phyloP scores from a whole-genome alignment of 192 early-diverging fungal genomes.

The Mortierella alpina region DNA sequence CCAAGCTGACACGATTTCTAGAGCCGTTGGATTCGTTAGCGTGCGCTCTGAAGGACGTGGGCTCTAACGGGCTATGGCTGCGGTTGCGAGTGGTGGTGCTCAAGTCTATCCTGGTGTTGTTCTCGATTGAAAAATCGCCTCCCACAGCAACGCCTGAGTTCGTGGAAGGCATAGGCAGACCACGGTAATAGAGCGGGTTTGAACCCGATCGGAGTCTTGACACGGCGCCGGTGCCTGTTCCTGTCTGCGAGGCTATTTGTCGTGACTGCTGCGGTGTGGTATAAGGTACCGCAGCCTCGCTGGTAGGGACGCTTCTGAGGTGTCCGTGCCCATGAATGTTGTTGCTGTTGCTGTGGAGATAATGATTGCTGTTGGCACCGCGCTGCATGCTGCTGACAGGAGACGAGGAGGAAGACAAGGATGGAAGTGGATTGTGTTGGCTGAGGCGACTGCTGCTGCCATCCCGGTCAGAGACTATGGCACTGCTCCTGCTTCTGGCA shows the following conservation, averaged over 20 bases:
- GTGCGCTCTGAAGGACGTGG: constrained; percentile 1
- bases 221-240: background rate
- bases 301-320: background rate
- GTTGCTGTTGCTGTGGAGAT: background rate
- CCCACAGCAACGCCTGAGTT: constrained; percentile 5
- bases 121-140: constrained; percentile 13
- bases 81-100: constrained; percentile 11
- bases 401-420: constrained; percentile 3
- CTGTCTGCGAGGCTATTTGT: background rate
- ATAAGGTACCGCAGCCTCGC: background rate
- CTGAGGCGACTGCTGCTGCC: background rate
- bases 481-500: constrained; percentile 26
- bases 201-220: constrained; percentile 34
- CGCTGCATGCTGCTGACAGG: background rate
- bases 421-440: background rate
- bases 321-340: background rate
- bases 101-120: background rate
- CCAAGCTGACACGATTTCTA: background rate
- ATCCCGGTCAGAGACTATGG: constrained; percentile 13
- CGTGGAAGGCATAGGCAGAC: background rate
- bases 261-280: constrained; percentile 31
- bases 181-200: constrained; percentile 19
- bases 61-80: background rate
- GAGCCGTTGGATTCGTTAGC: background rate
- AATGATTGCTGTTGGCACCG: background rate